These are phyloP conservation scores for Diplodia scrobiculata DNA, from an alignment of 2,329 filamentous ascomycete species.

Conservation along the genomic window DNA sequence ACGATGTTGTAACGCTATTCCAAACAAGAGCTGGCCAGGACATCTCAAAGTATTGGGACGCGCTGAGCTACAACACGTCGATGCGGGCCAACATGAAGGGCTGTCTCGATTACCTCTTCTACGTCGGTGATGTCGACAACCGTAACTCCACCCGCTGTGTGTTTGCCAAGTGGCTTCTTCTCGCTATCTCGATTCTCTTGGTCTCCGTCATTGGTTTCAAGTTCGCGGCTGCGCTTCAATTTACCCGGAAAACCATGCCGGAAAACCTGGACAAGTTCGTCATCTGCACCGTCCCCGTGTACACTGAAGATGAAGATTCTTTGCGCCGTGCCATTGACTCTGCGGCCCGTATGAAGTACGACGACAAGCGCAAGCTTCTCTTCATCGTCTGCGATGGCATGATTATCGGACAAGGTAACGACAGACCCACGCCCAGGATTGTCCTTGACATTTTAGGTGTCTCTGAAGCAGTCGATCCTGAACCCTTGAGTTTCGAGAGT, in stretches of 20 bases:
- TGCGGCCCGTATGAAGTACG: slow-evolving; percentile 90
- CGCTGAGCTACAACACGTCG: slow-evolving; percentile 60
- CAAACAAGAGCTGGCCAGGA: slow-evolving; percentile 73
- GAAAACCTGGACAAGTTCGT: slow-evolving; percentile 98
- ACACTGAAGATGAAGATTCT: slow-evolving; percentile 98
- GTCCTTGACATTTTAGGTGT: slow-evolving; percentile 97
- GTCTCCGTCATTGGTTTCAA: slow-evolving; percentile 88
- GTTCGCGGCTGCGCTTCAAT: slow-evolving; percentile 94
- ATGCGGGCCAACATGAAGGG: slow-evolving; percentile 70
- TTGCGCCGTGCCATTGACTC: slow-evolving; percentile 96
- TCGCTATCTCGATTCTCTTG: slow-evolving; percentile 80
- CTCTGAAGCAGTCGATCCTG: slow-evolving; percentile 87
- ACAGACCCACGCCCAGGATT: slow-evolving; percentile 90
- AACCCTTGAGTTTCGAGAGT: slow-evolving; percentile 94
- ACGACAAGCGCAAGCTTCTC: slow-evolving; percentile 95
- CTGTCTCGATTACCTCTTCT: slow-evolving; percentile 93
- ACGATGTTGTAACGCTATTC: slow-evolving; percentile 74
- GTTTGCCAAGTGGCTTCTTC: slow-evolving; percentile 85
- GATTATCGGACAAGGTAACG: slow-evolving; percentile 99
- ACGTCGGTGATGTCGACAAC: slow-evolving; percentile 87
- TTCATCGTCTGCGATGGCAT: slow-evolving; percentile 95
- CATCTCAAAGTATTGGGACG: slow-evolving; percentile 79
- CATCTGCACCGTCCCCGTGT: slow-evolving; percentile 95
- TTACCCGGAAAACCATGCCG: slow-evolving; percentile 84
- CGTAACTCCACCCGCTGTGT: slow-evolving; percentile 81